Base-by-base conservation (phyloP, 1,139 yeast genomes). In the Suhomyces ambrosiae region DNA sequence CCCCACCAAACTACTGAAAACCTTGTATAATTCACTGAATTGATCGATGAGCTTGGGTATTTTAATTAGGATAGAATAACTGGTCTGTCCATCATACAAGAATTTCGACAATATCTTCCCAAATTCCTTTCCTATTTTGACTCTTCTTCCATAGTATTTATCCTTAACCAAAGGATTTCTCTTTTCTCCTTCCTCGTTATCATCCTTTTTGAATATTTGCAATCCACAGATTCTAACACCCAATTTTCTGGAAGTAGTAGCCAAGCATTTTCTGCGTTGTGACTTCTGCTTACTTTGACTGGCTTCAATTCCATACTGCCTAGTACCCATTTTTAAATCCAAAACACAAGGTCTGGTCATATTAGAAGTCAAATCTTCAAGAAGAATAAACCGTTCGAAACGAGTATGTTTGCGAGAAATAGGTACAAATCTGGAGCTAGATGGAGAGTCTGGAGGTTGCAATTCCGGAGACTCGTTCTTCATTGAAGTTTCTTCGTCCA, bases 221-320 rank as follows among this genome's bases (percentile, higher is more conserved):
- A 94, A 79, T 5, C 99, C 99, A 65, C 99, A 94, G 14, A 94
- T 79, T 38, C 99, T 72, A 0, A 89, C 96, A 2, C 99, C 99
- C 24, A 92, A 70, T 44, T 71, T 67, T 35, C 89, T 71, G 6
- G 95, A 83, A 0, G 98, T 90, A 0, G 97, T 92, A 38, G 71
- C 64, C 5, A 74, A 65, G 61, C 98, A 94, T 60, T 94, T 94
- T 42, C 73, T 73, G 27, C 89, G 67, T 61, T 94, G 98, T 0
- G 96, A 86, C 38, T 65, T 60, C 56, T 83, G 87, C 61, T 94
- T 94, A 38, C 79, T 68, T 10, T 65, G 61, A 7, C 74, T 72
- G 0, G 97, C 97, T 49, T 88, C 96, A 11, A 90, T 84, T n/a
- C 99, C 98, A 53, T 92, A 92, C 61, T 94, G 99, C 38, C 99